Percentiles rank a stretch among this genome's conserved stretches.
phyloP scores from a whole-genome alignment of 2,329 filamentous ascomycete species.

The Claviceps africana region DNA sequence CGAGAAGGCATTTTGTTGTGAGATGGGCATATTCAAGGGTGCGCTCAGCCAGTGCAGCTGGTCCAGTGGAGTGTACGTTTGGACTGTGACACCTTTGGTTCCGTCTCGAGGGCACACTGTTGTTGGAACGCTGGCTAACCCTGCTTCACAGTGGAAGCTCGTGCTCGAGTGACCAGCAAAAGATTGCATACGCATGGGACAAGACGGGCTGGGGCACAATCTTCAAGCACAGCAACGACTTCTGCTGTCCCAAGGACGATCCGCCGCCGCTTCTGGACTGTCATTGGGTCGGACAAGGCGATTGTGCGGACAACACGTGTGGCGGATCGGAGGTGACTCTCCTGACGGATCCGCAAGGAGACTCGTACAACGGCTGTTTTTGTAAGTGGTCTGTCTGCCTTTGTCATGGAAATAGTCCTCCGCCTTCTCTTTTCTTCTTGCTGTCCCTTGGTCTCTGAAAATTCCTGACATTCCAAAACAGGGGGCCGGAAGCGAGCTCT shows the following conservation, averaged over 20 bases:
- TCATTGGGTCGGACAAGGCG: not conserved
- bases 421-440: not conserved
- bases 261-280: not conserved
- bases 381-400: not conserved
- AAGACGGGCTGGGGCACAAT: not conserved
- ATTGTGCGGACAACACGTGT: slow-evolving; percentile 1
- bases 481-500: not conserved
- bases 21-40: not conserved
- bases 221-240: not conserved
- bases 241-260: not conserved
- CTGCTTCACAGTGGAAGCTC: not conserved
- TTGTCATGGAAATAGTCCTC: too few species aligned
- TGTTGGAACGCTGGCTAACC: not conserved
- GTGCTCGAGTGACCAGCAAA: not conserved
- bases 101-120: too few species aligned
- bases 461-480: not conserved
- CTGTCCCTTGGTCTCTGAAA: not conserved
- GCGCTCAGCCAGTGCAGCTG: not conserved
- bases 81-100: not conserved
- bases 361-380: not conserved
- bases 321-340: not conserved
- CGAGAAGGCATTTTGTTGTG: slow-evolving; percentile 8
- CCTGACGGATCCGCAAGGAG: not conserved
- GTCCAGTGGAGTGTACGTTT: not conserved
- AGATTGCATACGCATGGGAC: not conserved